phyloP scores from a whole-genome alignment of 176 grass and related monocot species.

The Ampelocalamus luodianensis region DNA sequence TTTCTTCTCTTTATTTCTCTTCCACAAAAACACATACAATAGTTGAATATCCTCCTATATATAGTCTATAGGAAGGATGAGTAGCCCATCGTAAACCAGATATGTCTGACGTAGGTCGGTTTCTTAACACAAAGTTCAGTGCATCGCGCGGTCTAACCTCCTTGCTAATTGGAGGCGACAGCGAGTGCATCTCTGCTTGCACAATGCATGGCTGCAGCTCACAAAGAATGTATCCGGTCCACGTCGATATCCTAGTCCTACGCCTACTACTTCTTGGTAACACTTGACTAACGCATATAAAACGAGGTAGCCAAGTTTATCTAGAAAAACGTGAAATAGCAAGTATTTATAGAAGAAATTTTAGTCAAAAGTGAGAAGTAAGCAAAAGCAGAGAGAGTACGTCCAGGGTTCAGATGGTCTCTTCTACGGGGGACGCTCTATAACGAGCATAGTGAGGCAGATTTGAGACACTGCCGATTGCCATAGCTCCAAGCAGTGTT shows the following conservation, averaged over 20 bases:
- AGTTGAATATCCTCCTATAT: too few relatives aligned
- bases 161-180: neutral
- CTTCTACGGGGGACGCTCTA: neutral
- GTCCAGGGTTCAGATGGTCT: neutral
- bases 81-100: too few relatives aligned
- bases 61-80: too few relatives aligned
- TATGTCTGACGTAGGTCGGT: too few relatives aligned
- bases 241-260: neutral
- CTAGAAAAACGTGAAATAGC: too few relatives aligned
- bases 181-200: neutral
- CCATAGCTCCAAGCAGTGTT: neutral
- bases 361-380: too few relatives aligned
- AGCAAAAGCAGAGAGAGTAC: too few relatives aligned
- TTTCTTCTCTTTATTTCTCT: too few relatives aligned
- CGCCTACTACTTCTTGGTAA: neutral
- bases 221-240: neutral
- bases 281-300: too few relatives aligned
- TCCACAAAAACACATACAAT: too few relatives aligned
- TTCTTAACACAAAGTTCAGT: slow-evolving; percentile 17
- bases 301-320: too few relatives aligned
- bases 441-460: neutral
- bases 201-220: neutral
- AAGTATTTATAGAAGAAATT: too few relatives aligned
- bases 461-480: slow-evolving; percentile 14
- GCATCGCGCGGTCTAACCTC: neutral